phyloP scores from a whole-genome alignment of 768 basidiomycete species.

The Leccinum rimulosum region DNA sequence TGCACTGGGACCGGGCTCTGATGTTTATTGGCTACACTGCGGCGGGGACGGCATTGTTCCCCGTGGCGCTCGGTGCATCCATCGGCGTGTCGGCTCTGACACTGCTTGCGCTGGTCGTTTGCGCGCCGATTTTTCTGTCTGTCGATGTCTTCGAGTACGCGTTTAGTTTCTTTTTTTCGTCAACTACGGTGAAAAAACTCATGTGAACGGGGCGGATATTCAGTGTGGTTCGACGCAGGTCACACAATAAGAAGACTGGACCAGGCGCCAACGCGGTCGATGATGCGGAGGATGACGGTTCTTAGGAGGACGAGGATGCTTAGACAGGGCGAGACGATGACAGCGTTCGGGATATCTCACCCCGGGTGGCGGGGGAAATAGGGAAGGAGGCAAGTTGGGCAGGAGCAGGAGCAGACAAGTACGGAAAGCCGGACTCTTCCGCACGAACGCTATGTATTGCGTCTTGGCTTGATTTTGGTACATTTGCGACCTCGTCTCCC shows the following conservation, averaged over 20 bases:
- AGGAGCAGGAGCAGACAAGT: not conserved
- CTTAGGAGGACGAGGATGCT: not conserved
- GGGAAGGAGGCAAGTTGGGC: no score
- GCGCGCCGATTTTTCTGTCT: not conserved
- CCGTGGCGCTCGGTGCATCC: slow-evolving; percentile 15
- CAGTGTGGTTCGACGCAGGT: not conserved
- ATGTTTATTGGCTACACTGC: not conserved
- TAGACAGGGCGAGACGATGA: no score
- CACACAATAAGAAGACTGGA: not conserved
- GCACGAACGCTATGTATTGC: no score
- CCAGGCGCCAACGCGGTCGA: no score
- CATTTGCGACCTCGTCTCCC: no score
- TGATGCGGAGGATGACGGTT: no score
- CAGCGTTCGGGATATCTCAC: no score
- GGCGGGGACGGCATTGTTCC: slow-evolving; percentile 2
- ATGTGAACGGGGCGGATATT: no score
- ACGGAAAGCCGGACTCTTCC: no score
- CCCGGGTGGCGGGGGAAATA: no score
- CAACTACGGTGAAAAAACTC: no score
- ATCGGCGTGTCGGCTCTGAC: not conserved
- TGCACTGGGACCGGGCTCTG: slow-evolving; percentile 13
- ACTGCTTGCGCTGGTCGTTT: not conserved
- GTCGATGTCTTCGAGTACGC: not conserved
- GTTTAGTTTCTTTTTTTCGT: not conserved
- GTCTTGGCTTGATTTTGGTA: no score